Percentiles rank a stretch among this genome's conserved stretches.
Conservation (phyloP, 805 yeast genomes). For the Peterozyma toletana region DNA sequence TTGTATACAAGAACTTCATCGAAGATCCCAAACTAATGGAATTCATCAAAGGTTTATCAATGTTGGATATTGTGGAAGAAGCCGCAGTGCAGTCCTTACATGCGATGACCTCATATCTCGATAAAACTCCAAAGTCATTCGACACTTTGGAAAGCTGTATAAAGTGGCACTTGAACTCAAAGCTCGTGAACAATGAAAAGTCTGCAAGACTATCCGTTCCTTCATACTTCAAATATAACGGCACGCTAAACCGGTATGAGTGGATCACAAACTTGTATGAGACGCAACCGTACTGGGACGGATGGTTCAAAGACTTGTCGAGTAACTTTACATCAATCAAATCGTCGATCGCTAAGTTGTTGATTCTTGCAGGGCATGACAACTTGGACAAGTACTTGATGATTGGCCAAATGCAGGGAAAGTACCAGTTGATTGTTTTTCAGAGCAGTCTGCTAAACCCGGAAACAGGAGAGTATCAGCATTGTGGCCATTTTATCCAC, state of each 20-base stretch:
- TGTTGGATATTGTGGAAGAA: constrained; percentile 93
- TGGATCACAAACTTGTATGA: constrained; percentile 63
- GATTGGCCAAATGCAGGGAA: constrained; percentile 98
- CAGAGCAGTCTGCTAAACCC: constrained; percentile 21
- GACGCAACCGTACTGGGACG: constrained; percentile 67
- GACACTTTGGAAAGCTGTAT: constrained; percentile 49
- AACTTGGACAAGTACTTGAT: constrained; percentile 77
- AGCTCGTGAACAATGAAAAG: constrained; percentile 42
- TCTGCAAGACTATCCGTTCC: constrained; percentile 82
- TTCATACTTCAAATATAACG: constrained; percentile 34
- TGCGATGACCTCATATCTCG: constrained; percentile 61
- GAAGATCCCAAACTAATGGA: constrained; percentile 11
- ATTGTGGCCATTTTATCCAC: constrained; percentile 90
- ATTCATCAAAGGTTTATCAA: constrained; percentile 56
- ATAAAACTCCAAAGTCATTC: constrained; percentile 59
- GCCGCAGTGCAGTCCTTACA: constrained; percentile 68
- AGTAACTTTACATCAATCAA: constrained; percentile 30
- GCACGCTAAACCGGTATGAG: constrained; percentile 13
- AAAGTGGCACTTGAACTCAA: constrained; percentile 69
- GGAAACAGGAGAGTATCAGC: constrained; percentile 25
- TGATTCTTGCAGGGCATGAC: constrained; percentile 85
- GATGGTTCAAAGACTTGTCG: constrained; percentile 78
- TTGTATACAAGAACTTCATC: constrained; percentile 22
- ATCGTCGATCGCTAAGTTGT: constrained; percentile 48
- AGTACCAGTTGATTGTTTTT: constrained; percentile 81